Evolutionary conservation across 148 eudicot genomes (phyloP).

Genomic region (Hydrangea macrophylla): DNA sequence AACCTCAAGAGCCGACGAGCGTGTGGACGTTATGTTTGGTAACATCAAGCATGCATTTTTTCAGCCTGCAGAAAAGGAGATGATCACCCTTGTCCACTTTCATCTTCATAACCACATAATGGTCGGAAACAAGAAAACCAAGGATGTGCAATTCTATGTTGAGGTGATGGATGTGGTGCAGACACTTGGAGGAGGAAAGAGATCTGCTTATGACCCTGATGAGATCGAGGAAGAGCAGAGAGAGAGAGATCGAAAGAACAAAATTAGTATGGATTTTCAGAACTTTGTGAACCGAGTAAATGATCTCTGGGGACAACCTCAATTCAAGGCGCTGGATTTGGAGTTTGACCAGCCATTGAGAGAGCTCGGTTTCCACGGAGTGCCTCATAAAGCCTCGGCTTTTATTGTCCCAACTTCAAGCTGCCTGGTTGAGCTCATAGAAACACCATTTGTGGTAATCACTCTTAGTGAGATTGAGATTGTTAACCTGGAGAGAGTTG

Average conservation of each 20-base stretch:
- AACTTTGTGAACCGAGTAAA: constrained; percentile 63
- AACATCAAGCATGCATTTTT: constrained; percentile 65
- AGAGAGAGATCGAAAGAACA: constrained; percentile 66
- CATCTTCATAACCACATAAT: constrained; percentile 71
- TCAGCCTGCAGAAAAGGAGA: constrained; percentile 74
- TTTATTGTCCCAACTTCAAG: constrained; percentile 69
- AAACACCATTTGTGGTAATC: constrained; percentile 58
- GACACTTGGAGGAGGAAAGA: constrained; percentile 63
- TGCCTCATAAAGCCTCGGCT: constrained; percentile 60
- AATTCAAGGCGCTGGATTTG: constrained; percentile 53
- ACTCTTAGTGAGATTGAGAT: constrained; percentile 62
- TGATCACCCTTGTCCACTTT: constrained; percentile 62
- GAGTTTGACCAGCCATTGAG: constrained; percentile 77
- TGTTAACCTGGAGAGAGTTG: constrained; percentile 65
- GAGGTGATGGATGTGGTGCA: constrained; percentile 83
- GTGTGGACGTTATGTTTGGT: constrained; percentile 54
- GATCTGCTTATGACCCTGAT: constrained; percentile 79
- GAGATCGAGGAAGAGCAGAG: constrained; percentile 76
- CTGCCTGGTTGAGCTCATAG: constrained; percentile 66
- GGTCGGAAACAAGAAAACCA: constrained; percentile 71
- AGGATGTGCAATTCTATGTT: constrained; percentile 65
- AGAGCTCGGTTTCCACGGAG: constrained; percentile 75
- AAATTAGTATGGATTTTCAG: constrained; percentile 65
- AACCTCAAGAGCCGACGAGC: constrained; percentile 59
- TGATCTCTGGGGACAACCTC: constrained; percentile 64